A percentile compares a stretch with the other conserved stretches of the same genome.
Evolutionary conservation across 2,329 filamentous ascomycete species (phyloP).

Genomic region (Penicillium sp.): DNA sequence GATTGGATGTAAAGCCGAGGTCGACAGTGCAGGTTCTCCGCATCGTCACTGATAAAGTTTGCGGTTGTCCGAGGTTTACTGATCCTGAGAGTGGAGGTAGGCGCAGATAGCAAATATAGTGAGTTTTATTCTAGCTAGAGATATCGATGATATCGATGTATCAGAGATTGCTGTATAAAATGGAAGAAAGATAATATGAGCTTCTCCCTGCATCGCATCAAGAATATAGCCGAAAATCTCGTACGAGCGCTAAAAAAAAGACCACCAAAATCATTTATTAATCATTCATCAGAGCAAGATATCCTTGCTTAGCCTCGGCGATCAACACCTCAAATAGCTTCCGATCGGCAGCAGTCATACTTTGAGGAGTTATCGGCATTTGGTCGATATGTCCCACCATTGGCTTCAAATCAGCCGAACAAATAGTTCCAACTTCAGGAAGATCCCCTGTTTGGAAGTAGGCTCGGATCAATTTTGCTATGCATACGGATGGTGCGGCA

Average conservation of each 20-base stretch:
- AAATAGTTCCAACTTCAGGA: conserved; percentile 37
- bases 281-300: background rate
- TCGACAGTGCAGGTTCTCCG: background rate
- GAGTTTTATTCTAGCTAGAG: background rate
- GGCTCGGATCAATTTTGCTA: conserved; percentile 33
- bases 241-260: background rate
- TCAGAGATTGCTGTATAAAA: background rate
- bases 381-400: conserved; percentile 21
- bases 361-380: background rate
- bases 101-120: background rate
- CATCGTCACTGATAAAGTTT: background rate
- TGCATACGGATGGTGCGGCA: conserved; percentile 39
- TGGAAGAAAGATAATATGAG: background rate
- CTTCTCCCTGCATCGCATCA: background rate
- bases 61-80: background rate
- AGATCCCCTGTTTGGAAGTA: conserved; percentile 46
- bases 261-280: background rate
- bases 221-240: background rate
- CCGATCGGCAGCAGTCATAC: conserved; percentile 11
- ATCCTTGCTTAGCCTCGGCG: conserved; percentile 11
- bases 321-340: conserved; percentile 18
- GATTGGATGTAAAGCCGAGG: background rate
- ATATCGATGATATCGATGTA: too few species aligned
- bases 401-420: conserved; percentile 39
- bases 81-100: background rate